Evolutionary conservation across 2,329 filamentous ascomycete genomes (phyloP).

Genomic region (Drechmeria coniospora): DNA sequence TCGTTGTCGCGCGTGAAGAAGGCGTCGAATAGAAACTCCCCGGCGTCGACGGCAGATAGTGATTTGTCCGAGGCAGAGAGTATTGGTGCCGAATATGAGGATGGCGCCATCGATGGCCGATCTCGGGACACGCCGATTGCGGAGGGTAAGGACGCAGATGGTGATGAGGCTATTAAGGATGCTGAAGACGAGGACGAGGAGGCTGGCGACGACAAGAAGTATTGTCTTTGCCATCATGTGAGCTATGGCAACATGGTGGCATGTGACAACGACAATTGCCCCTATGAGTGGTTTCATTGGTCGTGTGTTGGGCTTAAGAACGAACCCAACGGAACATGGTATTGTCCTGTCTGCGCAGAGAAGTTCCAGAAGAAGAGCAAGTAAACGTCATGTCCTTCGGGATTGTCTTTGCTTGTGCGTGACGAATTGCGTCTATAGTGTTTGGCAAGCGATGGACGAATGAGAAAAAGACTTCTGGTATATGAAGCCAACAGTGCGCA

Average conservation of each 20-base stretch:
- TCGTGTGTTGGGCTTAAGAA: slow-evolving; percentile 53
- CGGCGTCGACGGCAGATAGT: slow-evolving; percentile 47
- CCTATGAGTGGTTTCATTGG: slow-evolving; percentile 83
- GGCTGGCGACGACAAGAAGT: slow-evolving; percentile 63
- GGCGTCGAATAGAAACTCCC: slow-evolving; percentile 40
- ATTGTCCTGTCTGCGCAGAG: slow-evolving; percentile 45
- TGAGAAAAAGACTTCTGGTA: no score
- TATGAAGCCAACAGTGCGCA: no score
- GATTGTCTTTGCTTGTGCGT: no score
- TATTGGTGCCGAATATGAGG: slow-evolving; percentile 35
- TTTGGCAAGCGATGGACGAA: not conserved
- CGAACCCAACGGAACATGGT: slow-evolving; percentile 53
- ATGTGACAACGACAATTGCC: slow-evolving; percentile 70
- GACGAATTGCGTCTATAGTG: not conserved
- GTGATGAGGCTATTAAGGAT: slow-evolving; percentile 39
- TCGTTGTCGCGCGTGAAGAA: slow-evolving; percentile 47
- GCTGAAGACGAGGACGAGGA: slow-evolving; percentile 49
- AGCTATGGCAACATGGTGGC: slow-evolving; percentile 82
- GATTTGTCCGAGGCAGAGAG: slow-evolving; percentile 50
- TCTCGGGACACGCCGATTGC: slow-evolving; percentile 15
- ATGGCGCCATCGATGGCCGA: slow-evolving; percentile 16
- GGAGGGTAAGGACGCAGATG: slow-evolving; percentile 24
- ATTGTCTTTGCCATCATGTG: slow-evolving; percentile 70
- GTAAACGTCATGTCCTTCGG: slow-evolving; percentile 6
- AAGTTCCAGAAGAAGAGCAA: slow-evolving; percentile 29